Conservation (phyloP, 495 filamentous ascomycete species). For the Aspergillus panamensis region DNA sequence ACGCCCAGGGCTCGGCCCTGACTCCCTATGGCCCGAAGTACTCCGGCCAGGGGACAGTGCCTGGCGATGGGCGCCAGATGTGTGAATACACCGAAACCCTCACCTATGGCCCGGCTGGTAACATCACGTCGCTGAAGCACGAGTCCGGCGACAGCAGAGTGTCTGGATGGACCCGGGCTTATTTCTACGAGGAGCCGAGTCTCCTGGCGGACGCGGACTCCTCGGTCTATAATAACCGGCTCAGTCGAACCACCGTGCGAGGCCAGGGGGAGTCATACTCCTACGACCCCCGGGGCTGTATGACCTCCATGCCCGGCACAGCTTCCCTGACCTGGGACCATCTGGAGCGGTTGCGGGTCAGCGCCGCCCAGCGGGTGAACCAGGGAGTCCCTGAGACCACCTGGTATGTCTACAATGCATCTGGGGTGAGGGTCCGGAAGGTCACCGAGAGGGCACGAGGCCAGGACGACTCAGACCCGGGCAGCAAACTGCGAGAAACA, state of each 20-base stretch:
- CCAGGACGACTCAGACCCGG: background rate
- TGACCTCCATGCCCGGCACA: constrained; percentile 21
- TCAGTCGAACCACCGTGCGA: constrained; percentile 10
- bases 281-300: constrained; percentile 25
- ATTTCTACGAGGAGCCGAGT: constrained; percentile 1
- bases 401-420: constrained; percentile 30
- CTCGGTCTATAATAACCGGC: constrained; percentile 13
- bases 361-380: constrained; percentile 10
- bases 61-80: constrained; percentile 4
- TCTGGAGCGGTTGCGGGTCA: constrained; percentile 16
- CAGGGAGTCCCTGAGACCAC: constrained; percentile 22
- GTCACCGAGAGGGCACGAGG: background rate
- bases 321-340: constrained; percentile 25
- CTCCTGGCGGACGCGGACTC: background rate
- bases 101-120: background rate
- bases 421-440: constrained; percentile 28
- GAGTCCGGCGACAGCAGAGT: background rate
- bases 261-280: constrained; percentile 15
- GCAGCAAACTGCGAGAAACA: background rate
- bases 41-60: constrained; percentile 6
- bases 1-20: background rate
- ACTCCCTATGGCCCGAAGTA: background rate
- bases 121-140: background rate
- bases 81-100: background rate
- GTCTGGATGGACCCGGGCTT: background rate